Conservation (phyloP, 805 yeast genomes). For the Saccharomyces cerevisiae region DNA sequence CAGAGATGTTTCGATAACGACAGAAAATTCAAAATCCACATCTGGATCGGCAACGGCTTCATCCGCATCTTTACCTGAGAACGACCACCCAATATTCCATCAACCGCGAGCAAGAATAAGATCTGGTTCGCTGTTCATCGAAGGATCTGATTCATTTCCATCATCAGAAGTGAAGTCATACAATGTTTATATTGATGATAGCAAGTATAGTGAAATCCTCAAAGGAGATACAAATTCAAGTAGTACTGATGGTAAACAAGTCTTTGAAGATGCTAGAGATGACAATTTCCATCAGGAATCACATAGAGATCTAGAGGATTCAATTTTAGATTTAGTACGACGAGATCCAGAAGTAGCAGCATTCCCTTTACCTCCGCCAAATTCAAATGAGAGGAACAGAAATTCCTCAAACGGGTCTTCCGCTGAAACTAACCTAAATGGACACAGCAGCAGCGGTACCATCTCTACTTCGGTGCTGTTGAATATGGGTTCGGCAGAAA, state of each 20-base stretch:
- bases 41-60: not conserved
- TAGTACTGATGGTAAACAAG: not conserved
- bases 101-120: not conserved
- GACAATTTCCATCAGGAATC: not conserved
- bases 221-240: not conserved
- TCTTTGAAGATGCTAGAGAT: not conserved
- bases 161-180: not conserved
- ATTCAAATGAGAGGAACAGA: not conserved
- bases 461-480: conserved; percentile 8
- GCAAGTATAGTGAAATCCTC: not conserved
- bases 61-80: not conserved
- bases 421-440: not conserved
- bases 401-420: not conserved
- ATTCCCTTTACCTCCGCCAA: not conserved
- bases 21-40: not conserved
- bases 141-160: not conserved
- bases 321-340: not conserved
- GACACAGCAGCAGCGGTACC: conserved; percentile 6
- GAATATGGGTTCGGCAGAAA: not conserved
- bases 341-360: not conserved
- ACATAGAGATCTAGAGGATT: not conserved
- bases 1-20: not conserved
- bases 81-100: not conserved
- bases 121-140: not conserved
- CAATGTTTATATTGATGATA: not conserved